These are phyloP conservation scores for Austroboletus festivus DNA, from an alignment of 768 basidiomycete species.

Conservation along the genomic window DNA sequence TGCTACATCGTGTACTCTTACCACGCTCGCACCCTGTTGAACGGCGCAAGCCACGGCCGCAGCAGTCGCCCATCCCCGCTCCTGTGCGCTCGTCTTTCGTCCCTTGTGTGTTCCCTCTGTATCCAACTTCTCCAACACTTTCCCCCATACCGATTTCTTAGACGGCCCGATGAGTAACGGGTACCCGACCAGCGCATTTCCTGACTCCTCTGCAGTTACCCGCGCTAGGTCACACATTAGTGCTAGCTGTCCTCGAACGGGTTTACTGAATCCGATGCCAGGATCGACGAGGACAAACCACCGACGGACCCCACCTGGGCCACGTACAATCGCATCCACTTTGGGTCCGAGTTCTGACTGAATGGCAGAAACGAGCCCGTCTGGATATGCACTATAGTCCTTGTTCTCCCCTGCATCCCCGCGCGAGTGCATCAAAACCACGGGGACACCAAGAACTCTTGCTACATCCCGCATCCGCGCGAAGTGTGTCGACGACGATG, in stretches of 20 bases:
- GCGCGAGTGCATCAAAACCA: slow-evolving; percentile 92
- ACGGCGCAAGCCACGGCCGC: slow-evolving; percentile 71
- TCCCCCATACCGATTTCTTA: slow-evolving; percentile 80
- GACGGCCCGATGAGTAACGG: slow-evolving; percentile 76
- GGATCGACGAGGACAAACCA: slow-evolving; percentile 93
- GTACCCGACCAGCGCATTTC: slow-evolving; percentile 56
- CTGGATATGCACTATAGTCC: slow-evolving; percentile 50
- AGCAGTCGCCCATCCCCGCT: slow-evolving; percentile 77
- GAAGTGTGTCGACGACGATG: slow-evolving; percentile 39
- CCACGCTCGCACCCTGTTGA: slow-evolving; percentile 66
- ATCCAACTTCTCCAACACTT: slow-evolving; percentile 51
- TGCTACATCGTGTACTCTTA: slow-evolving; percentile 79
- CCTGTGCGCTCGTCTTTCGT: slow-evolving; percentile 55
- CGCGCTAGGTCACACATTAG: slow-evolving; percentile 52
- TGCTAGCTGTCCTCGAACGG: slow-evolving; percentile 66
- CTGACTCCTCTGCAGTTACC: slow-evolving; percentile 42
- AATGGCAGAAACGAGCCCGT: slow-evolving; percentile 62
- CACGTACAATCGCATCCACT: slow-evolving; percentile 61
- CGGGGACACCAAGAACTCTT: slow-evolving; percentile 65
- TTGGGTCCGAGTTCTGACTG: slow-evolving; percentile 67
- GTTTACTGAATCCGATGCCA: slow-evolving; percentile 93
- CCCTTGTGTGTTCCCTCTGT: slow-evolving; percentile 39
- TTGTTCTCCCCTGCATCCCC: slow-evolving; percentile 79
- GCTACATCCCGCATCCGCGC: slow-evolving; percentile 64
- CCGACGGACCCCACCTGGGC: slow-evolving; percentile 67